phyloP scores from a whole-genome alignment of 768 basidiomycete species.

The Chalciporus chontae region DNA sequence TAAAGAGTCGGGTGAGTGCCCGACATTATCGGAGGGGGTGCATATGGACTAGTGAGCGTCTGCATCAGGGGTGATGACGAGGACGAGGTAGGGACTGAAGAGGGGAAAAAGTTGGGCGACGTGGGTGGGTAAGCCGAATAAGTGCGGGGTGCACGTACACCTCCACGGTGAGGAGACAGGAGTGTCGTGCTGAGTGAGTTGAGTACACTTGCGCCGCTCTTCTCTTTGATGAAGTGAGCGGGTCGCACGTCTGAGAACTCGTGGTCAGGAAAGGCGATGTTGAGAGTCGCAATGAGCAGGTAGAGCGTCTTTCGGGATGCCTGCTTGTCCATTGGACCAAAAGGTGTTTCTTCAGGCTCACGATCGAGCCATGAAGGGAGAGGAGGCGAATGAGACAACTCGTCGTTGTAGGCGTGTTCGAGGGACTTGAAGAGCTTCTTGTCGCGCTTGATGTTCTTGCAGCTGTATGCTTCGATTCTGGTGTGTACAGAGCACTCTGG shows the following conservation, averaged over 20 bases:
- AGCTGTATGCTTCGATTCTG: constrained; percentile 94
- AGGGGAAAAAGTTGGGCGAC: constrained; percentile 69
- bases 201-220: constrained; percentile 70
- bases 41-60: constrained; percentile 57
- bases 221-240: constrained; percentile 84
- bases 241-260: constrained; percentile 93
- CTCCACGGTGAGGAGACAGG: constrained; percentile 65
- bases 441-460: constrained; percentile 96
- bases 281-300: constrained; percentile 93
- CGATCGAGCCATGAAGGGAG: constrained; percentile 73
- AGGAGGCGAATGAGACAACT: constrained; percentile 79
- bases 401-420: constrained; percentile 78
- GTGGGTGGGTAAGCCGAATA: constrained; percentile 86
- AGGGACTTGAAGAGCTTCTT: constrained; percentile 93
- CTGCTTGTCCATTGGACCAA: constrained; percentile 86
- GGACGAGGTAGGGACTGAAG: constrained; percentile 62
- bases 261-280: constrained; percentile 96
- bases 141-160: constrained; percentile 66
- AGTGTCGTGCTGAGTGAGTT: constrained; percentile 84
- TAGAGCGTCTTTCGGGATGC: constrained; percentile 88
- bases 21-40: constrained; percentile 68
- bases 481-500: constrained; percentile 88
- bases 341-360: constrained; percentile 79
- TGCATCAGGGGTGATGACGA: constrained; percentile 67
- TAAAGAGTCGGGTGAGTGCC: constrained; percentile 89